These are phyloP conservation scores for Pisolithus marmoratus DNA, from an alignment of 768 basidiomycete species.

Conservation along the genomic window DNA sequence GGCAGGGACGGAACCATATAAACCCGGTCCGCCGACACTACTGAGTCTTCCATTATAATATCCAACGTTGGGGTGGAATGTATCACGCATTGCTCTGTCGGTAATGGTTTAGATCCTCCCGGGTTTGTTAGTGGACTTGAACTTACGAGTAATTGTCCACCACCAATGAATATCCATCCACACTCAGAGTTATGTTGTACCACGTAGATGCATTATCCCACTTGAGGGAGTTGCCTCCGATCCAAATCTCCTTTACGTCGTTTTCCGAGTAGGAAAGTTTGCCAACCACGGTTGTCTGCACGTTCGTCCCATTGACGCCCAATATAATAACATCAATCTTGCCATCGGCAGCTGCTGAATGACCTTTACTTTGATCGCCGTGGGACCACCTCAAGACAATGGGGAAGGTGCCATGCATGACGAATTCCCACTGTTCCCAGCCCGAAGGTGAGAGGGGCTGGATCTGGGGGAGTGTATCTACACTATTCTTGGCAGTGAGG, in stretches of 20 bases:
- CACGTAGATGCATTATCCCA: conserved; percentile 9
- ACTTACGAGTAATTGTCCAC: conserved; percentile 11
- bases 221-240: conserved; percentile 6
- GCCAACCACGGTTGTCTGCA: background rate
- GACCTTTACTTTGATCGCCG: conserved; percentile 4
- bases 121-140: background rate
- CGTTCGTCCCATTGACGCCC: conserved; percentile 5
- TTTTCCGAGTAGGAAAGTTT: background rate
- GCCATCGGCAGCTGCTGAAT: background rate
- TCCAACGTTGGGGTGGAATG: conserved; percentile 11
- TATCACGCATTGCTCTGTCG: conserved; percentile 5
- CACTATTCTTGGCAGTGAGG: conserved; percentile 8
- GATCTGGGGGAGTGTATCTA: conserved; percentile 14
- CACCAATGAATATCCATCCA: conserved; percentile 6
- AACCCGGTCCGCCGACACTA: background rate
- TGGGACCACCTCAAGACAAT: conserved; percentile 10
- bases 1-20: conserved; percentile 11
- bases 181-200: conserved; percentile 9
- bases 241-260: conserved; percentile 3
- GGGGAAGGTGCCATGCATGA: conserved; percentile 9
- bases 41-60: conserved; percentile 10
- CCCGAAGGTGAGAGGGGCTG: background rate
- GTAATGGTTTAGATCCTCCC: background rate
- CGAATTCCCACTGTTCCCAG: conserved; percentile 14
- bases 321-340: conserved; percentile 7